Base-by-base conservation (phyloP, 1,139 yeast genomes). In the Torulaspora globosa region DNA sequence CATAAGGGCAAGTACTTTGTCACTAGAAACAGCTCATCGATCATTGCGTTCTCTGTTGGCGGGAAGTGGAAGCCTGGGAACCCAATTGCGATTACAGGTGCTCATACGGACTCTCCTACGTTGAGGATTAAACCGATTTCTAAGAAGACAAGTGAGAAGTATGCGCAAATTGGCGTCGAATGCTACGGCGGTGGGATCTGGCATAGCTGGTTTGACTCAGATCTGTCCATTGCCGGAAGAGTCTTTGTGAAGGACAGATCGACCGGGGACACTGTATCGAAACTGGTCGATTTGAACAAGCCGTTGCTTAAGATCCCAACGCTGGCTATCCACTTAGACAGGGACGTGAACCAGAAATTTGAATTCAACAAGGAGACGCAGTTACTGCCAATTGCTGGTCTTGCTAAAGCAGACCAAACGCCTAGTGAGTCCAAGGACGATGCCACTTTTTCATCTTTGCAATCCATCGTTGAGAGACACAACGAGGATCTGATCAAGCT, bases 101-200 rank as follows among this genome's bases (percentile, higher is more conserved):
- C 96, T 3, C 97, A 89, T 62, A 88, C 96, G 0, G 98, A 92
- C 65, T 85, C 96, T 8, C 98, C 98, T n/a, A 82, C 88, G 43
- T 73, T 90, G 54, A 74, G 95, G 59, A 80, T 92, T 57, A 92
- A 92, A 69, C 98, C 98, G n/a, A 73, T 84, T 36, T 86, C 96
- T 24, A 80, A 82, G 59, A 80, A 80, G 59, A 68, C 73, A 7
- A 70, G 75, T 11, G 90, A 85, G 57, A 96, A 95, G 0, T 92
- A 82, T 58, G 76, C 81, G 52, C 97, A 90, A 66, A 81, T 92
- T 18, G 97, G 96, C 32, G 95, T 92, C 5, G 98, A 92, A 66
- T 80, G 83, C 42, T 92, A 92, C 60, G 98, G 98, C 41, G 98
- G 98, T 26, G 90, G 96, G 42, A 80, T 90, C 47, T 95, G 97